phyloP scores from a whole-genome alignment of 228 moss, liverwort and hornwort genomes.

The Sphagnum fallax region DNA sequence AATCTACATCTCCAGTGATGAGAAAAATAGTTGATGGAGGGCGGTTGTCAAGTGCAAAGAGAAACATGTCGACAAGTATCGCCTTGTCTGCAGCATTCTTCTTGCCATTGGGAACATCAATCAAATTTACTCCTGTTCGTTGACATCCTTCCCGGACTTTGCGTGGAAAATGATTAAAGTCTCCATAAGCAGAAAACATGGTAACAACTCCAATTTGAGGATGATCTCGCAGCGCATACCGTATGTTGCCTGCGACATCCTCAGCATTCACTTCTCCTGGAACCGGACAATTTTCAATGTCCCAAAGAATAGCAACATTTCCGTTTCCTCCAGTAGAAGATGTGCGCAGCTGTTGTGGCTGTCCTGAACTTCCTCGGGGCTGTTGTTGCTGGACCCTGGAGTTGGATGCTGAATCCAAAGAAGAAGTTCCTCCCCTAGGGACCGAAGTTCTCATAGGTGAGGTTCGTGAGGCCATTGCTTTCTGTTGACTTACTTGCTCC shows the following conservation, averaged over 20 bases:
- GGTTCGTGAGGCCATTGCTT: no score
- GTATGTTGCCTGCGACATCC: constrained; percentile 83
- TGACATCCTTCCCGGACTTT: constrained; percentile 91
- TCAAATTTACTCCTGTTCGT: constrained; percentile 87
- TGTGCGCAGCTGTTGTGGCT: constrained; percentile 4
- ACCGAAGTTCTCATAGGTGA: no score
- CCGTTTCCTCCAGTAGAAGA: constrained; percentile 16
- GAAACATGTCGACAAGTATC: constrained; percentile 85
- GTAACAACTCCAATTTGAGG: constrained; percentile 77
- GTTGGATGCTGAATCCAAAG: no score
- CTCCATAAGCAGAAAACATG: constrained; percentile 88
- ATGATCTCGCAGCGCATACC: constrained; percentile 68
- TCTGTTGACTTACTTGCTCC: no score
- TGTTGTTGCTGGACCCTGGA: no score
- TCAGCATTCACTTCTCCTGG: constrained; percentile 86
- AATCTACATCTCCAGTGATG: constrained; percentile 92
- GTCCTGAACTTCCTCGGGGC: neutral
- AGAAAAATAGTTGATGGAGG: constrained; percentile 81
- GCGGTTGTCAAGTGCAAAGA: constrained; percentile 86
- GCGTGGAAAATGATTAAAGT: constrained; percentile 76
- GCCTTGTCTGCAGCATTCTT: constrained; percentile 96
- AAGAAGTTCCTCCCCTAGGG: no score
- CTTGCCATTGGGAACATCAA: constrained; percentile 90
- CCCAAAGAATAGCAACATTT: constrained; percentile 74
- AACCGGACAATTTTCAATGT: constrained; percentile 93